Base-by-base conservation (phyloP, 2,329 filamentous ascomycete genomes). In the Colletotrichum sp. region DNA sequence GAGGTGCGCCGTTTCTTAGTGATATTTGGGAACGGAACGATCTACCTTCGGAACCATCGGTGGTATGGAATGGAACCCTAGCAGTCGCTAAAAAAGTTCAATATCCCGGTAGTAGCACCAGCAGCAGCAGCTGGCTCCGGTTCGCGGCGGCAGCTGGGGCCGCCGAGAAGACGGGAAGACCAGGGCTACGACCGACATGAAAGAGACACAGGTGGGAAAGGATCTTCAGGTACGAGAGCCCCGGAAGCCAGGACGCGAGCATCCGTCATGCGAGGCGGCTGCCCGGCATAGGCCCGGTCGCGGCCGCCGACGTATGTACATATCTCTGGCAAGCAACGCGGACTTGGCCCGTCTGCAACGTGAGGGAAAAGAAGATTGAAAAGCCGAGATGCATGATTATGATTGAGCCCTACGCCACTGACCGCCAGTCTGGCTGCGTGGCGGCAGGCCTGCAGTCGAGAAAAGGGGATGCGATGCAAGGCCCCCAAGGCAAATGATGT, bases 151-250 rank as follows among this genome's bases (percentile, higher is more conserved):
- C 24, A 14, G 8, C 12, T 63, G 24, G 26, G 43, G 62, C 26
- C 36, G 52, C 56, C 16, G 36, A 34, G 14, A 26, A 21, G 24
- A 55, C 10, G 30, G 62, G 18, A 55, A 43, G 34, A 24, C 21
- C 36, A 70, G 32, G 38, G 52, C 12, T 61, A 13, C 21, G 32
- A 26, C 59, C 55, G 32, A 36, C 38, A 55, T 16, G 48, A 68
- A 28, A 13, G 7, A 43, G 36, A 24, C 55, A 38, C 6, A 62
- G 62, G 13, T n/a, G 24, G 69, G 62, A 62, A 74, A 43, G 7
- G 62, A 72, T 74, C 69, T 74, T 72, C 69, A 67, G 72, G 72
- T 4, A 63, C 61, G 26, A 34, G 48, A 52, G 43, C 43, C 18
- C 56, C 58, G 16, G 61, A 30, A 43, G 36, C 21, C 59, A 12